These are phyloP conservation scores for Citropsis articulata DNA, from an alignment of 345 rosid genomes.

Conservation along the genomic window DNA sequence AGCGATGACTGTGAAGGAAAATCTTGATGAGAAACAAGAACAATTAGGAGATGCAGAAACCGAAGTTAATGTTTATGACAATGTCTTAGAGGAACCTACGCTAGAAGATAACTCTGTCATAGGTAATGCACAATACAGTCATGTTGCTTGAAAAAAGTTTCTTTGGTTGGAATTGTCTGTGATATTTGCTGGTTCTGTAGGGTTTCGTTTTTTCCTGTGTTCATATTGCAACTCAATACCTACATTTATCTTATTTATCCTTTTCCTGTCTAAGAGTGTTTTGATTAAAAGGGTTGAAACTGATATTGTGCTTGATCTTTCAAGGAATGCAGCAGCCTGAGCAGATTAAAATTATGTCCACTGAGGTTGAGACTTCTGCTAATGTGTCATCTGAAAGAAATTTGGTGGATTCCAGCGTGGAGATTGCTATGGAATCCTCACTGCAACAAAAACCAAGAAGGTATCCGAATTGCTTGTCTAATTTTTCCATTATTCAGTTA, in stretches of 20 bases:
- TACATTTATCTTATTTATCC: background rate
- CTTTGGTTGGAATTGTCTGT: background rate
- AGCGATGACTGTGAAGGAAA: background rate
- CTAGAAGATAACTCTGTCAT: slow-evolving; percentile 10
- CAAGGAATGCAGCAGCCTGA: slow-evolving; percentile 60
- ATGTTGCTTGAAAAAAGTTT: background rate
- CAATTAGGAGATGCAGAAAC: slow-evolving; percentile 19
- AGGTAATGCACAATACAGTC: slow-evolving; percentile 33
- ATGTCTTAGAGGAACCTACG: slow-evolving; percentile 17
- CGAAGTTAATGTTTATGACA: slow-evolving; percentile 1
- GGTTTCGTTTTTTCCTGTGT: background rate
- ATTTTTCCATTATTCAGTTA: background rate
- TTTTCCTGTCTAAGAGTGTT: slow-evolving; percentile 9
- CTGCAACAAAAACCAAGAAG: slow-evolving; percentile 70
- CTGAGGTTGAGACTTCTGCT: slow-evolving; percentile 26
- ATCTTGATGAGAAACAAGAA: slow-evolving; percentile 24
- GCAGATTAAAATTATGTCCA: slow-evolving; percentile 22
- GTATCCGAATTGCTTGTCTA: slow-evolving; percentile 32
- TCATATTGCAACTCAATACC: background rate
- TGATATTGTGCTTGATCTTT: slow-evolving; percentile 26
- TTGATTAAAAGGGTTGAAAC: slow-evolving; percentile 6
- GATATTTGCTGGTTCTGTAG: background rate
- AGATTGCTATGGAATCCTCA: slow-evolving; percentile 32
- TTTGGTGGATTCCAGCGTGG: slow-evolving; percentile 27
- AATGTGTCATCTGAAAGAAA: slow-evolving; percentile 25